These are phyloP conservation scores for Heliosperma pusillum DNA, from an alignment of 148 eudicot genomes.

Conservation along the genomic window DNA sequence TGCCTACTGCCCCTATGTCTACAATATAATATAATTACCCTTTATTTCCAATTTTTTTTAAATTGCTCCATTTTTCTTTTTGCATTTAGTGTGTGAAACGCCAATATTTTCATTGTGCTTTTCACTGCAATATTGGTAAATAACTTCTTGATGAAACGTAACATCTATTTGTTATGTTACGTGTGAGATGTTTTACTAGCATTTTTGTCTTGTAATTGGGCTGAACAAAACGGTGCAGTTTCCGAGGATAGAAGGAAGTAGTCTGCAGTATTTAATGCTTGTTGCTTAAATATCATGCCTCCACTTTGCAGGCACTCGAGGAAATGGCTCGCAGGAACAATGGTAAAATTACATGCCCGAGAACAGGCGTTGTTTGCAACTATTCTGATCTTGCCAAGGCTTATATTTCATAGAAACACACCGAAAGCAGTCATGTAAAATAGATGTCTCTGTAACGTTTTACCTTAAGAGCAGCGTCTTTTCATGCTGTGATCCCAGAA, in stretches of 20 bases:
- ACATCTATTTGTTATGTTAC: no score
- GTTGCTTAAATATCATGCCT: neutral
- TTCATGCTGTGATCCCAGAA: constrained; percentile 17
- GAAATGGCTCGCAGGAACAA: constrained; percentile 82
- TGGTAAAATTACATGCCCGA: constrained; percentile 86
- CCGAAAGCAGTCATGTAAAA: constrained; percentile 21
- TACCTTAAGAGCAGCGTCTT: neutral
- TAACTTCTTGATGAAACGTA: no score
- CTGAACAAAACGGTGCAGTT: no score
- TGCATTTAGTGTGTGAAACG: neutral
- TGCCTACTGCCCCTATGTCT: neutral
- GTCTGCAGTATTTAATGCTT: neutral
- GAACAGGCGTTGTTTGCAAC: constrained; percentile 67
- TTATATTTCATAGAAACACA: constrained; percentile 53
- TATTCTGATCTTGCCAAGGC: constrained; percentile 68
- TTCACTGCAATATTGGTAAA: neutral
- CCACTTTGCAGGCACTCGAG: constrained; percentile 72
- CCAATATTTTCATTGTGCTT: neutral
- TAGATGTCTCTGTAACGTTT: constrained; percentile 3
- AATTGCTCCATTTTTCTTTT: neutral
- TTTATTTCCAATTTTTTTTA: no score
- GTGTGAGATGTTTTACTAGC: no score
- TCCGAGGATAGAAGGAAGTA: neutral
- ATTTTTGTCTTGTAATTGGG: no score
- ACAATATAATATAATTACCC: no score